Percentiles rank a stretch among this genome's conserved stretches.
These are phyloP conservation scores for Colletotrichum scovillei DNA, from an alignment of 2,329 filamentous ascomycete species.

Conservation along the genomic window DNA sequence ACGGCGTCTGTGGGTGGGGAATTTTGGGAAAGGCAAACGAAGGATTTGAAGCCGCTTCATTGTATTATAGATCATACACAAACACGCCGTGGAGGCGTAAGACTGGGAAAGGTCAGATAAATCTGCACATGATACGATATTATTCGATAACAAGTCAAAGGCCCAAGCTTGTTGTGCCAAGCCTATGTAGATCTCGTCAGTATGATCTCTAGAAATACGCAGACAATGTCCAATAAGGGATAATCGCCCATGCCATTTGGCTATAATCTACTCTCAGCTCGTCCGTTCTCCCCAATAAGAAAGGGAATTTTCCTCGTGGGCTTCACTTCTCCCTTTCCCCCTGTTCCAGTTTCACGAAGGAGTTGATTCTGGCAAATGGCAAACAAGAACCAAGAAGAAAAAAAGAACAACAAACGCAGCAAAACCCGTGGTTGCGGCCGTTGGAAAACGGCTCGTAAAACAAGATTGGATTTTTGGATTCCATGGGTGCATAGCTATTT, in stretches of 20 bases:
- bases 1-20: not conserved
- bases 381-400: not conserved
- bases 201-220: too few relatives aligned
- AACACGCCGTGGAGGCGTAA: not conserved
- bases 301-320: too few relatives aligned
- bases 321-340: too few relatives aligned
- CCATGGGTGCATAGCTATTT: not conserved
- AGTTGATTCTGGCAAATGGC: not conserved
- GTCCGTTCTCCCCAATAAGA: too few relatives aligned
- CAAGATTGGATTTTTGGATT: not conserved
- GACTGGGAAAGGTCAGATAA: not conserved
- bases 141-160: not conserved
- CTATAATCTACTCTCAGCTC: too few relatives aligned
- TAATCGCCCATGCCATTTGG: too few relatives aligned
- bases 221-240: too few relatives aligned
- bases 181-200: too few relatives aligned
- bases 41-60: slow-evolving; percentile 9
- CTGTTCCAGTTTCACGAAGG: too few relatives aligned
- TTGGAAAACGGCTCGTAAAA: not conserved
- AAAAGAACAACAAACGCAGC: not conserved
- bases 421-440: not conserved
- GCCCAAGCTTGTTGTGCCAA: too few relatives aligned
- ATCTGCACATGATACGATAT: not conserved
- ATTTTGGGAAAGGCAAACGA: slow-evolving; percentile 13
- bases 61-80: not conserved